Evolutionary conservation across 495 filamentous ascomycete genomes (phyloP).

Genomic region (Hypoxylon cercidicola): DNA sequence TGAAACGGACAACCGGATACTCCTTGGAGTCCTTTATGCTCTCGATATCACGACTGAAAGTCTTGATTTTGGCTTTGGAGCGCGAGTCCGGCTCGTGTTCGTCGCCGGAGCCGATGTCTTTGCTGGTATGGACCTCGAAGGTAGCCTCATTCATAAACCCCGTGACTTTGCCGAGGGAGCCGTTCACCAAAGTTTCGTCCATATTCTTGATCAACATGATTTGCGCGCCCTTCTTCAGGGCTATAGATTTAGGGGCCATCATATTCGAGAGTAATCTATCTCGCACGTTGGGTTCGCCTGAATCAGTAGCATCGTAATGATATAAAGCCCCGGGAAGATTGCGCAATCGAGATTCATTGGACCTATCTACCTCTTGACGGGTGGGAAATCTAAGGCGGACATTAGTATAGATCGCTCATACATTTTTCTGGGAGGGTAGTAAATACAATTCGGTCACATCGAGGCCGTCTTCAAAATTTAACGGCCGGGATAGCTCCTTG

Average conservation of each 20-base stretch:
- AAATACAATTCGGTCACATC: conserved; percentile 89
- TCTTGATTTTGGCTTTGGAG: conserved; percentile 58
- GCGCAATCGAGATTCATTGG: conserved; percentile 79
- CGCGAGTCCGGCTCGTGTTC: conserved; percentile 53
- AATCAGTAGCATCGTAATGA: conserved; percentile 76
- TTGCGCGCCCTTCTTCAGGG: conserved; percentile 90
- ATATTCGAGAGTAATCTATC: conserved; percentile 86
- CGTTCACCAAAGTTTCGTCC: conserved; percentile 93
- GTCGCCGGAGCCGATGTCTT: conserved; percentile 54
- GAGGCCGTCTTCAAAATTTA: conserved; percentile 78
- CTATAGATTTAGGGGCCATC: conserved; percentile 84
- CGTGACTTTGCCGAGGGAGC: conserved; percentile 85
- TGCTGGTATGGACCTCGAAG: conserved; percentile 72
- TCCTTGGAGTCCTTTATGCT: conserved; percentile 54
- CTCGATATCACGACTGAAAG: conserved; percentile 48
- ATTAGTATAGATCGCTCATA: conserved; percentile 39
- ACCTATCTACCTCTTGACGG: conserved; percentile 85
- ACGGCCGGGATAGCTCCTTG: conserved; percentile 71
- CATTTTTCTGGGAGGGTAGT: neutral
- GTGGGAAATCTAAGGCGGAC: conserved; percentile 77
- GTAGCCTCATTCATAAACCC: conserved; percentile 86
- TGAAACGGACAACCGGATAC: conserved; percentile 87
- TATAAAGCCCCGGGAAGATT: conserved; percentile 73
- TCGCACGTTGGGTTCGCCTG: conserved; percentile 76
- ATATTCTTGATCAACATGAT: conserved; percentile 99